Conservation (phyloP, 2,329 filamentous ascomycete species). For the Aspergillus sojae region DNA sequence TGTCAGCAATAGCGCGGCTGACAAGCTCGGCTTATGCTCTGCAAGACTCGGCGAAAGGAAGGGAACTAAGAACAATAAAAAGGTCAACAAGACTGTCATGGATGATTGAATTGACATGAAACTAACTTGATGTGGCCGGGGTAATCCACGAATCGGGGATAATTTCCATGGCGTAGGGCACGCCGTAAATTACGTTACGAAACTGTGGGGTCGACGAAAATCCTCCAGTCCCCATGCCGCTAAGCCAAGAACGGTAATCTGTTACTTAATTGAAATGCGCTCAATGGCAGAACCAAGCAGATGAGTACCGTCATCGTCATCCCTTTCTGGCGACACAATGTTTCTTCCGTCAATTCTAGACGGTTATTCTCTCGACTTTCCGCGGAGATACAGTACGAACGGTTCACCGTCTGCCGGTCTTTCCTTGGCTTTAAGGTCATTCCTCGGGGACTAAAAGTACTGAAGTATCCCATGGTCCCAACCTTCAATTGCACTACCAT, state of each 20-base stretch:
- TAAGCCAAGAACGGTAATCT: conserved; percentile 32
- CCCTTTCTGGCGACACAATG: neutral
- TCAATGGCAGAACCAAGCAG: conserved; percentile 33
- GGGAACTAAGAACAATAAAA: neutral
- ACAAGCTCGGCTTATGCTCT: neutral
- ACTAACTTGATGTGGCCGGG: neutral
- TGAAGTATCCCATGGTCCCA: neutral
- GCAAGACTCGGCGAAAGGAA: neutral
- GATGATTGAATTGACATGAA: neutral
- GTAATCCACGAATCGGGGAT: neutral
- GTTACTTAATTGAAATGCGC: conserved; percentile 39
- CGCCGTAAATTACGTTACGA: conserved; percentile 13
- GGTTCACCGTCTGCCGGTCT: neutral
- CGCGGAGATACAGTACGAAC: conserved; percentile 9
- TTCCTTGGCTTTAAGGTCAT: neutral
- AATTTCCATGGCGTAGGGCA: neutral
- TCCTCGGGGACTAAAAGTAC: neutral
- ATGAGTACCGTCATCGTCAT: neutral
- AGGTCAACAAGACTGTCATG: neutral
- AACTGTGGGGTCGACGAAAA: neutral
- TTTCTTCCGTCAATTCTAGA: neutral
- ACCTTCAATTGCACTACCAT: neutral
- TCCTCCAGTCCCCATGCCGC: conserved; percentile 20
- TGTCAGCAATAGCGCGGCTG: neutral
- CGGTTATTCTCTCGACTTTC: neutral